Percentiles rank a stretch among this genome's conserved stretches.
Evolutionary conservation across 1,284 basidiomycete genomes (phyloP).

Genomic region (Kwoniella shivajii): DNA sequence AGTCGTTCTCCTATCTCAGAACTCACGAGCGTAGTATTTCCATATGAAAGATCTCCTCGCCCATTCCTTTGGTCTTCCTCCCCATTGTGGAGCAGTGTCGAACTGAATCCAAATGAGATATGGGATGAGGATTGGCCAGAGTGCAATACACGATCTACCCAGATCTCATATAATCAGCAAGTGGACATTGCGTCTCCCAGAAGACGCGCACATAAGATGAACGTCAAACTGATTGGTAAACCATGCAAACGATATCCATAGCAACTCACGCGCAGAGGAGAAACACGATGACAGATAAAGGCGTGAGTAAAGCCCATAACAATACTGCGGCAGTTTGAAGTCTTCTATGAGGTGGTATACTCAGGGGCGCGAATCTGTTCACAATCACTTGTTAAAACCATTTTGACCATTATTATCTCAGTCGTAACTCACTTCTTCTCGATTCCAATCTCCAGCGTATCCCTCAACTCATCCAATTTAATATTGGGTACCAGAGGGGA

Average conservation of each 20-base stretch:
- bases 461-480: conserved; percentile 38
- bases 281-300: conserved; percentile 70
- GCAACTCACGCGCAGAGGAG: conserved; percentile 72
- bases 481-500: conserved; percentile 28
- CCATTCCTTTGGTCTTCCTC: conserved; percentile 77
- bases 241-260: too few relatives aligned
- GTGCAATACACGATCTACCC: conserved; percentile 78
- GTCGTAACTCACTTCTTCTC: conserved; percentile 37
- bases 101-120: conserved; percentile 83
- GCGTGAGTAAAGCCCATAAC: conserved; percentile 78
- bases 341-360: conserved; percentile 60
- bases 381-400: not conserved
- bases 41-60: conserved; percentile 72
- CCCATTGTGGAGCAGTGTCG: conserved; percentile 75
- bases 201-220: too few relatives aligned
- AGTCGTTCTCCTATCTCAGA: not conserved
- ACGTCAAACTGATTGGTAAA: not conserved
- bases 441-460: conserved; percentile 34
- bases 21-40: conserved; percentile 58
- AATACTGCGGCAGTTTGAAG: conserved; percentile 86
- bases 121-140: conserved; percentile 82
- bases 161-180: not conserved
- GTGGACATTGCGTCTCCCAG: too few relatives aligned
- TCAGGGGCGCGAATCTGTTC: conserved; percentile 51
- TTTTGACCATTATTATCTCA: not conserved